Conservation (phyloP, 129 eudicot species). For the Lactuca saligna region DNA sequence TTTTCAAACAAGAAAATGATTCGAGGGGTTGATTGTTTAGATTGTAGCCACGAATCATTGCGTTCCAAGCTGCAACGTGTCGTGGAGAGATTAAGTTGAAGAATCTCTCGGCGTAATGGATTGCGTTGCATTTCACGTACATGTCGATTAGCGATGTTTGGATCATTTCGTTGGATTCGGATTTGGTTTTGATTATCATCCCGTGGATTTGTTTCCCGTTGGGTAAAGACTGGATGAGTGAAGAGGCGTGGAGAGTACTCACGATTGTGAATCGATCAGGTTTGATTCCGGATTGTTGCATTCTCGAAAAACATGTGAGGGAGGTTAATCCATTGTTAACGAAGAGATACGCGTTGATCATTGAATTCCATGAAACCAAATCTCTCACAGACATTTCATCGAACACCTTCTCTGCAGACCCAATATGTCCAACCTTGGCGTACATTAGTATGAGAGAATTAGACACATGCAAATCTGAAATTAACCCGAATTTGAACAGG, state of each 20-base stretch:
- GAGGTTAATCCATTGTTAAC: slow-evolving; percentile 57
- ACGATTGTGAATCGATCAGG: slow-evolving; percentile 63
- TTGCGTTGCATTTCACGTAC: slow-evolving; percentile 67
- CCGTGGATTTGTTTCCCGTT: slow-evolving; percentile 69
- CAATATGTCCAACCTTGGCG: slow-evolving; percentile 51
- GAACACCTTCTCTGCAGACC: slow-evolving; percentile 53
- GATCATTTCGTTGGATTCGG: slow-evolving; percentile 46
- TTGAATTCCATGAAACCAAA: slow-evolving; percentile 78
- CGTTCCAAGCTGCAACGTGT: slow-evolving; percentile 60
- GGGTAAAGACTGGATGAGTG: slow-evolving; percentile 33
- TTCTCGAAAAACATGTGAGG: slow-evolving; percentile 42
- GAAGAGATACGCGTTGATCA: slow-evolving; percentile 62
- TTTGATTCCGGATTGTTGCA: slow-evolving; percentile 35
- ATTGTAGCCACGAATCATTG: slow-evolving; percentile 60
- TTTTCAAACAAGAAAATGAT: slow-evolving; percentile 49
- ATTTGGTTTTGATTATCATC: slow-evolving; percentile 42
- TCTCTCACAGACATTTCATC: slow-evolving; percentile 51
- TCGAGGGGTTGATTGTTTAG: slow-evolving; percentile 33
- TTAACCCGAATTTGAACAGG: slow-evolving; percentile 50
- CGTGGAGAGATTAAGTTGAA: slow-evolving; percentile 31
- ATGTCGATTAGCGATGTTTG: slow-evolving; percentile 71
- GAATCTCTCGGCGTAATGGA: slow-evolving; percentile 55
- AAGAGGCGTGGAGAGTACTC: slow-evolving; percentile 54
- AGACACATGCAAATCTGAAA: slow-evolving; percentile 46
- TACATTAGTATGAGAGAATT: slow-evolving; percentile 67